phyloP scores from a whole-genome alignment of 2,329 filamentous ascomycete genomes.

The Massarina eburnea region DNA sequence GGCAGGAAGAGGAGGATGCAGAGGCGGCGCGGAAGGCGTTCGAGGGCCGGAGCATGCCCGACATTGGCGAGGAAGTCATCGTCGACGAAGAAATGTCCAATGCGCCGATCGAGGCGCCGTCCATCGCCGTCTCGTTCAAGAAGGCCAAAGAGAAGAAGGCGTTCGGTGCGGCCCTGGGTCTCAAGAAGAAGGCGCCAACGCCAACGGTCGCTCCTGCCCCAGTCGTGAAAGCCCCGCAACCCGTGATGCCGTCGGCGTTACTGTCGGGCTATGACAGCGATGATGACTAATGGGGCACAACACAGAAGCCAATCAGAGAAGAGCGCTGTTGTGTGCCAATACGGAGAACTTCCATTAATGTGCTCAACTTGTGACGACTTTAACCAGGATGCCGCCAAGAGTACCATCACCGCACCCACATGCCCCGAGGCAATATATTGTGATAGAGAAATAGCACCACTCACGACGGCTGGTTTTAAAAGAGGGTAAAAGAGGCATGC shows the following conservation, averaged over 20 bases:
- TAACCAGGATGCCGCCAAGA: neutral
- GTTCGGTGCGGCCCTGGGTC: constrained; percentile 71
- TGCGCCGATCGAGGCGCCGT: constrained; percentile 22
- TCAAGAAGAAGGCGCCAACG: constrained; percentile 60
- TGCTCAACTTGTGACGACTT: constrained; percentile 7
- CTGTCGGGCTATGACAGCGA: constrained; percentile 3
- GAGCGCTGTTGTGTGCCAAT: no score
- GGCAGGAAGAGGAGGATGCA: constrained; percentile 78
- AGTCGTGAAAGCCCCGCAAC: neutral
- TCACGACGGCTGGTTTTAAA: constrained; percentile 13
- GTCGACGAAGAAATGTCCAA: constrained; percentile 49
- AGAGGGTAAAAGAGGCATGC: constrained; percentile 7
- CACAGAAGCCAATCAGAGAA: no score
- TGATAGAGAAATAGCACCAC: neutral
- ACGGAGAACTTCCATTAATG: neutral
- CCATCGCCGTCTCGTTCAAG: constrained; percentile 66
- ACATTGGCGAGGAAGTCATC: constrained; percentile 58
- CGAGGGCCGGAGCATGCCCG: constrained; percentile 43
- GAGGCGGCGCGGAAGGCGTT: constrained; percentile 82
- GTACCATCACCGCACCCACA: constrained; percentile 9
- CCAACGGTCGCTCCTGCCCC: neutral
- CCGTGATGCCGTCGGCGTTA: neutral
- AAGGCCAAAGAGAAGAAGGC: constrained; percentile 88
- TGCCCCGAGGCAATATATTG: constrained; percentile 8
- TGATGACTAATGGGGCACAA: neutral